Conservation (phyloP, 192 early-diverging fungal genomes). For the Piromyces sp. region DNA sequence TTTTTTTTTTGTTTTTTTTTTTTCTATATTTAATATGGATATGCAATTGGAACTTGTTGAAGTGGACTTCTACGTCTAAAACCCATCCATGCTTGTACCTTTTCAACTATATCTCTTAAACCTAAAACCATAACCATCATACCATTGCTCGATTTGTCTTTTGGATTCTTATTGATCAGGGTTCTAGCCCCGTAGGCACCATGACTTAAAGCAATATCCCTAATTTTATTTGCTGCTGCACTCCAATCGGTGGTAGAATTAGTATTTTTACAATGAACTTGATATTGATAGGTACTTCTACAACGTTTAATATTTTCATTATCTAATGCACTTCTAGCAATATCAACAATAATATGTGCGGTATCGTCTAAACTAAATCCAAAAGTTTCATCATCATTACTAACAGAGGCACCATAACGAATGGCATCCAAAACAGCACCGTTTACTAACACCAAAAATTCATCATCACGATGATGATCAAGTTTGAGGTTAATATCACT, state of each 20-base stretch:
- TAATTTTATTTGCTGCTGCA: slow-evolving; percentile 33
- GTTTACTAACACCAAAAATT: slow-evolving; percentile 16
- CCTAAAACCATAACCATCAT: slow-evolving; percentile 78
- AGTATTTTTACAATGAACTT: background rate
- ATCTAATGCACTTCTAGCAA: slow-evolving; percentile 41
- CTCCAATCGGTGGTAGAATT: slow-evolving; percentile 18
- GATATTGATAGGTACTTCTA: background rate
- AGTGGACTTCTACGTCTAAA: background rate
- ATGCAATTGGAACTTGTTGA: background rate
- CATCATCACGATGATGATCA: slow-evolving; percentile 3
- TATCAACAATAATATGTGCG: slow-evolving; percentile 59
- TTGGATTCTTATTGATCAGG: background rate
- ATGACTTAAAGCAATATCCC: slow-evolving; percentile 73
- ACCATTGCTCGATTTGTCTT: slow-evolving; percentile 20
- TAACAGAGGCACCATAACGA: slow-evolving; percentile 19
- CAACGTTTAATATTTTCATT: background rate
- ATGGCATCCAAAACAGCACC: slow-evolving; percentile 21
- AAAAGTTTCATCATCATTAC: background rate
- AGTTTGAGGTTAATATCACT: background rate
- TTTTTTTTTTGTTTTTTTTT: no score
- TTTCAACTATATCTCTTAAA: slow-evolving; percentile 56
- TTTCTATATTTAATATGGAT: no score
- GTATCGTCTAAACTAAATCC: slow-evolving; percentile 7
- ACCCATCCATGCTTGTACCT: background rate
- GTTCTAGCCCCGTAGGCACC: slow-evolving; percentile 23